phyloP scores from a whole-genome alignment of 2,329 filamentous ascomycete genomes.

The Diplodia intermedia region DNA sequence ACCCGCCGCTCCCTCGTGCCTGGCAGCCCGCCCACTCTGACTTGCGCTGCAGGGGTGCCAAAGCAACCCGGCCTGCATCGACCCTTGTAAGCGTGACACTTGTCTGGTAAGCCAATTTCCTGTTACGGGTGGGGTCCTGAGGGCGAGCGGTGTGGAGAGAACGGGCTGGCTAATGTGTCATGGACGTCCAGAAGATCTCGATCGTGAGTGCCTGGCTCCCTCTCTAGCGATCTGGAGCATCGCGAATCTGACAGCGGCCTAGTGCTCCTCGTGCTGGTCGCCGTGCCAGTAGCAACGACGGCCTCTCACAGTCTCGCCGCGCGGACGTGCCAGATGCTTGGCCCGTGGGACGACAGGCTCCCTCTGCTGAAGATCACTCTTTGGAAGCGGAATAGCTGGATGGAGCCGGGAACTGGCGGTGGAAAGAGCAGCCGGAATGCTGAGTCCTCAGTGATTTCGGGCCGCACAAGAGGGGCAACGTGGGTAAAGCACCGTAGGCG shows the following conservation, averaged over 20 bases:
- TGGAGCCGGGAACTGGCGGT: constrained; percentile 26
- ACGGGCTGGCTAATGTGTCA: constrained; percentile 29
- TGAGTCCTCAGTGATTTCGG: constrained; percentile 29
- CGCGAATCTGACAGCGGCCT: constrained; percentile 13
- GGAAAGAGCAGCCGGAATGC: constrained; percentile 26
- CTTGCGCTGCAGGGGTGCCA: constrained; percentile 25
- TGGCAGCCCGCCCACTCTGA: constrained; percentile 24
- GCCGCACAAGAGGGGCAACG: constrained; percentile 29
- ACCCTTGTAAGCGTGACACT: constrained; percentile 32
- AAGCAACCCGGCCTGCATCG: constrained; percentile 31
- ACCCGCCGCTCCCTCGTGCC: constrained; percentile 13
- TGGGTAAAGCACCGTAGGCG: constrained; percentile 31
- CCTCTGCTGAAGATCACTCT: constrained; percentile 29
- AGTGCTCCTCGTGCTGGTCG: constrained; percentile 31
- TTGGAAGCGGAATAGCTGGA: constrained; percentile 26
- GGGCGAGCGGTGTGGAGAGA: constrained; percentile 27
- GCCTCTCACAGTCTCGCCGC: constrained; percentile 21
- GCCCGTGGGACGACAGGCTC: constrained; percentile 25
- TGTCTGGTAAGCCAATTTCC: constrained; percentile 26
- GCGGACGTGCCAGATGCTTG: neutral
- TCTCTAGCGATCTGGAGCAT: neutral
- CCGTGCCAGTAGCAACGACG: constrained; percentile 19
- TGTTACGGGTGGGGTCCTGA: constrained; percentile 15
- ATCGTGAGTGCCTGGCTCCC: constrained; percentile 24
- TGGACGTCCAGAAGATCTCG: constrained; percentile 25